Conservation (phyloP, 257 asterid genomes). For the Solanum okadae region DNA sequence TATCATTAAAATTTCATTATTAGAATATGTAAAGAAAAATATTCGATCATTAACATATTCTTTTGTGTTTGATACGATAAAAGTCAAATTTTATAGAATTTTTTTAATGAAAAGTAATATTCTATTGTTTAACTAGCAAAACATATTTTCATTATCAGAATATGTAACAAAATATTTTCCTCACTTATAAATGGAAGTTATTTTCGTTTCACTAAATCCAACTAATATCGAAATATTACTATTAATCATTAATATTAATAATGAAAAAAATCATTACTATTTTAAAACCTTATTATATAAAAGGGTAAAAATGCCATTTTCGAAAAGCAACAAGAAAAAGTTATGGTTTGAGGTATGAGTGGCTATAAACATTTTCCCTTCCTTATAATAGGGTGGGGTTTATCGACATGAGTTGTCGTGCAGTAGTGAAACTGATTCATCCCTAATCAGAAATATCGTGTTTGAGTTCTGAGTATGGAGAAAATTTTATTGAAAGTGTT, state of each 20-base stretch:
- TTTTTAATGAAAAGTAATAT: not conserved
- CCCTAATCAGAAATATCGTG: rapidly evolving
- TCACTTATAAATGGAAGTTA: not conserved
- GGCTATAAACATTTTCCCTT: not conserved
- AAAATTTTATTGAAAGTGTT: too few relatives aligned
- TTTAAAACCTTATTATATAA: not conserved
- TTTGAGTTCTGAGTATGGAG: too few relatives aligned
- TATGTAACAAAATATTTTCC: not conserved
- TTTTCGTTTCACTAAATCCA: not conserved
- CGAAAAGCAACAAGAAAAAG: not conserved
- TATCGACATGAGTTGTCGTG: too few relatives aligned
- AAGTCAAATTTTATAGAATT: not conserved
- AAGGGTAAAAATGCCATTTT: not conserved
- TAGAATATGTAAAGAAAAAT: too few relatives aligned
- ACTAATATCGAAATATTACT: not conserved
- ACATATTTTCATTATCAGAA: not conserved
- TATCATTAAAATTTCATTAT: not conserved
- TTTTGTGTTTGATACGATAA: not conserved
- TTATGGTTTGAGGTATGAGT: not conserved
- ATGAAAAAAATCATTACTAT: not conserved
- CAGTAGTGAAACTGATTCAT: too few relatives aligned
- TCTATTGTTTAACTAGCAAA: not conserved
- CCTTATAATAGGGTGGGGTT: too few relatives aligned
- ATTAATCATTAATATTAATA: not conserved
- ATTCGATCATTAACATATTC: not conserved